Evolutionary conservation across 2,329 filamentous ascomycete genomes (phyloP), one percentile per base, ranked within the genome.

Genomic region (Colletotrichum cuscutae): DNA sequence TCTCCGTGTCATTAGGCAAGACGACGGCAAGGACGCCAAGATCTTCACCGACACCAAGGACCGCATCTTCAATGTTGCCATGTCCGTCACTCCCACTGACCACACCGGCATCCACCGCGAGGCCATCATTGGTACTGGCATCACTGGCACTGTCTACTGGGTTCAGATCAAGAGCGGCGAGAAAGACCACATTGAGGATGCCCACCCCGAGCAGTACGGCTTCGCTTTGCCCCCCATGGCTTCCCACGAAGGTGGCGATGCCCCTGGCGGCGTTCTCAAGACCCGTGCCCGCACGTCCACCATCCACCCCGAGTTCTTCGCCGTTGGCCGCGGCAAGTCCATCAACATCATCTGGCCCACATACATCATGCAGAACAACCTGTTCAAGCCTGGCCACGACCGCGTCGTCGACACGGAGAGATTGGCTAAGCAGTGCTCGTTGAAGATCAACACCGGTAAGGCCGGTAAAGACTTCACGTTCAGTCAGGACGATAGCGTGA

Each of bases 391-490:
- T 62, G 89, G 89, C 32, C 88, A 90, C 76, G 90, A 92, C 77
- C 90, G 90, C 56, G 86, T 91, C 65, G 95, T 98, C 74, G 94
- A 98, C 80, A 97, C 94, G 0, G 95, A 98, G 80, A 93, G 91
- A 79, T 95, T 97, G 75, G 90, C 97, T 76, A 92, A 92, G 79
- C 93, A 98, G 80, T 95, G 94, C 79, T 94, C 94, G 61, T 86
- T 98, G 76, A 97, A 95, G 84, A 98, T 99, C 83, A 95, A 96
- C 77, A 98, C 95, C 74, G 97, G 96, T 77, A 99, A 99, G 86
- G 96, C 97, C 76, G 97, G 95, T 75, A 99, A 99, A 83, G 97
- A 99, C 82, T 99, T 99, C 81, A 93, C 92, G 59, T 99, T 99
- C 84, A 98, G 96, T 82, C 95, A 97, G 81, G 97, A 99, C 81